Evolutionary conservation across 2,329 filamentous ascomycete genomes (phyloP).

Genomic region (Stylonectria norvegica): DNA sequence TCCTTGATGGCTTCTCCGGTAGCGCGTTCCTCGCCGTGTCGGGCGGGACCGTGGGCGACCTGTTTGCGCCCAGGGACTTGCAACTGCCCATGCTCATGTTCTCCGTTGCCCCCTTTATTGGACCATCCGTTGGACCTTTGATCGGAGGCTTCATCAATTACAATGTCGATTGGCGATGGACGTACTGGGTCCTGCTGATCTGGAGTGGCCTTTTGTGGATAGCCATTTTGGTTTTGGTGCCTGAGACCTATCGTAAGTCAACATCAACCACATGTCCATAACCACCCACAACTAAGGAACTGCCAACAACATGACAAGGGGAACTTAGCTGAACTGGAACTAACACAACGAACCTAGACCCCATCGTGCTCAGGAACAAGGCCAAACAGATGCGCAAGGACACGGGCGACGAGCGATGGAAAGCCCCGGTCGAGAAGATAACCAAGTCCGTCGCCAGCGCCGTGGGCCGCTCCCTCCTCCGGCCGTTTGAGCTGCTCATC

Average conservation of each 20-base stretch:
- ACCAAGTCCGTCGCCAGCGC: slow-evolving; percentile 64
- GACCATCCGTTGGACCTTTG: slow-evolving; percentile 58
- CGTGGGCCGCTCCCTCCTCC: slow-evolving; percentile 55
- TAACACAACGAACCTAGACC: slow-evolving; percentile 39
- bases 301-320: background rate
- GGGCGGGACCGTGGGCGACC: slow-evolving; percentile 80
- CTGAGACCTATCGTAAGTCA: slow-evolving; percentile 74
- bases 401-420: slow-evolving; percentile 74
- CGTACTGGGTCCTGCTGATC: slow-evolving; percentile 80
- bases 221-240: slow-evolving; percentile 68
- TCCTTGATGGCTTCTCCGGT: slow-evolving; percentile 71
- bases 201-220: slow-evolving; percentile 67
- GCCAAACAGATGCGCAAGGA: slow-evolving; percentile 66
- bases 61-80: slow-evolving; percentile 67
- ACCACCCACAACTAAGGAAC: too few species aligned
- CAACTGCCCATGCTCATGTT: slow-evolving; percentile 82
- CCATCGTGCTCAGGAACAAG: slow-evolving; percentile 70
- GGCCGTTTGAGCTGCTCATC: slow-evolving; percentile 76
- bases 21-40: slow-evolving; percentile 70
- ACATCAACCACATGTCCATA: too few species aligned
- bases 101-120: slow-evolving; percentile 60
- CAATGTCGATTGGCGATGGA: slow-evolving; percentile 72
- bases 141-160: slow-evolving; percentile 81
- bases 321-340: background rate
- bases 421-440: slow-evolving; percentile 71